Percentiles rank a stretch among this genome's conserved stretches.
Conservation (phyloP, 164 flowering plant genomes). For the Platanus orientalis region DNA sequence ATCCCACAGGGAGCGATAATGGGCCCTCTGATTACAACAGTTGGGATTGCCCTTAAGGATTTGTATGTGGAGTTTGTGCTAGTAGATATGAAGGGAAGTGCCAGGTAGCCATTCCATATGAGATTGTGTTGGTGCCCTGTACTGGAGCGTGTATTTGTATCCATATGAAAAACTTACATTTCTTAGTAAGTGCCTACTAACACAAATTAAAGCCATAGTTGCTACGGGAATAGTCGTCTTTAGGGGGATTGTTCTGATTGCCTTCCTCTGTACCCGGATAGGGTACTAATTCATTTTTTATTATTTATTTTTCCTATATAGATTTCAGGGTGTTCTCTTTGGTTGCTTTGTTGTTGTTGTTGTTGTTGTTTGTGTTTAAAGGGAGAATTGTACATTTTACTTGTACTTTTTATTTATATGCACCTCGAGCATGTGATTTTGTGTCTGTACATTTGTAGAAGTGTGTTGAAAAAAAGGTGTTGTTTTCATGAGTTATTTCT, state of each 20-base stretch:
- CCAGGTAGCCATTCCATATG: background rate
- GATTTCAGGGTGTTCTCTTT: too few relatives aligned
- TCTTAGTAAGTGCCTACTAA: too few relatives aligned
- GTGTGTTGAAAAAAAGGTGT: too few relatives aligned
- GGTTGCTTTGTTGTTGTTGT: too few relatives aligned
- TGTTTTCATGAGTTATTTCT: too few relatives aligned
- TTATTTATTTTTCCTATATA: too few relatives aligned
- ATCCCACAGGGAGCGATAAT: conserved; percentile 81
- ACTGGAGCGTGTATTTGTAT: background rate
- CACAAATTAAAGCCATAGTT: background rate
- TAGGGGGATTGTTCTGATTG: background rate
- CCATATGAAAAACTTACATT: too few relatives aligned
- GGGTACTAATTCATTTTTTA: background rate
- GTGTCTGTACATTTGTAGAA: too few relatives aligned
- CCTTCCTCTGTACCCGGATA: background rate
- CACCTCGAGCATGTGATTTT: too few relatives aligned
- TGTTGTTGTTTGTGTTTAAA: too few relatives aligned
- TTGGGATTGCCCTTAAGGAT: conserved; percentile 84
- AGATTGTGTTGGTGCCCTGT: background rate
- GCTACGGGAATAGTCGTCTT: background rate
- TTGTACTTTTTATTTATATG: too few relatives aligned
- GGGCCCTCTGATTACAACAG: conserved; percentile 91
- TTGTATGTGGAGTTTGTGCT: conserved; percentile 85
- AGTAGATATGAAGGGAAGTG: conserved; percentile 43
- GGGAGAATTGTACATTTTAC: too few relatives aligned